A percentile compares a stretch with the other conserved stretches of the same genome.
These are phyloP conservation scores for Lycium ferocissimum DNA, from an alignment of 257 asterid species.

Conservation along the genomic window DNA sequence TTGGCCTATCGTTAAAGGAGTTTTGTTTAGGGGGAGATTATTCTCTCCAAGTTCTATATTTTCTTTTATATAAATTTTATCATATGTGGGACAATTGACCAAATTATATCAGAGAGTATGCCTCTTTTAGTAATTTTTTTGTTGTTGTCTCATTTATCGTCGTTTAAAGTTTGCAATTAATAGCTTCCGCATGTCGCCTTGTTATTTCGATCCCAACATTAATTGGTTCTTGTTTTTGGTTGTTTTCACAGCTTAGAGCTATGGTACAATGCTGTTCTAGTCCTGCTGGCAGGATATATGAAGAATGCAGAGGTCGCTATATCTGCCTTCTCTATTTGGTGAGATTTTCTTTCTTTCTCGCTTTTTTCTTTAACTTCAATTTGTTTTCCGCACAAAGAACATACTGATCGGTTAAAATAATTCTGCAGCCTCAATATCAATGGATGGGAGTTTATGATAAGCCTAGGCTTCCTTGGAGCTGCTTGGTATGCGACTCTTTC, in stretches of 20 bases:
- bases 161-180: too few species aligned
- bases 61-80: too few species aligned
- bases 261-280: slow-evolving; percentile 88
- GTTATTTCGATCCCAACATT: too few species aligned
- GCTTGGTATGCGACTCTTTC: slow-evolving; percentile 57
- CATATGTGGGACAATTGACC: too few species aligned
- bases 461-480: slow-evolving; percentile 81
- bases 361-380: background rate
- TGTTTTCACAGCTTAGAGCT: slow-evolving; percentile 66
- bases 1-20: too few species aligned
- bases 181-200: too few species aligned
- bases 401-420: slow-evolving; percentile 14
- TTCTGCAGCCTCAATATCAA: slow-evolving; percentile 71
- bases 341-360: slow-evolving; percentile 22
- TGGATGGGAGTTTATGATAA: slow-evolving; percentile 89
- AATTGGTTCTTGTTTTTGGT: slow-evolving; percentile 16
- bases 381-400: slow-evolving; percentile 20
- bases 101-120: too few species aligned
- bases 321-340: slow-evolving; percentile 92
- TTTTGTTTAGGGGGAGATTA: too few species aligned
- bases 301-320: slow-evolving; percentile 82
- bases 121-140: too few species aligned
- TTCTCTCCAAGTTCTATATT: too few species aligned
- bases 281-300: slow-evolving; percentile 88
- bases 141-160: too few species aligned